Conservation (phyloP, 441 rosid genomes). For the Metrosideros polymorpha region DNA sequence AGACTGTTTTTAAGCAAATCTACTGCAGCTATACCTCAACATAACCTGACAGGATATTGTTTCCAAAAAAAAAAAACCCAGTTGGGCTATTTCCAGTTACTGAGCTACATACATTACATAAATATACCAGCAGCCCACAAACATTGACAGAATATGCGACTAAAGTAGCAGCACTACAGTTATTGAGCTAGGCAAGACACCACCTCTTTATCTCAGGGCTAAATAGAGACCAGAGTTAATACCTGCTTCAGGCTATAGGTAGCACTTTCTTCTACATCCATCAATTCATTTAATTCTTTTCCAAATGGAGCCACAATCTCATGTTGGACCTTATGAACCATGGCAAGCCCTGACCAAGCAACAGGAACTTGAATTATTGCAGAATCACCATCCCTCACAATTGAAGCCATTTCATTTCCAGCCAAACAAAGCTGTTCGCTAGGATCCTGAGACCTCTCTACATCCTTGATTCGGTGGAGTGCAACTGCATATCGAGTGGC, state of each 20-base stretch:
- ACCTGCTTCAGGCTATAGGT: constrained; percentile 83
- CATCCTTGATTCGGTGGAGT: constrained; percentile 81
- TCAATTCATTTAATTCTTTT: constrained; percentile 42
- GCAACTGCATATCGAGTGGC: constrained; percentile 90
- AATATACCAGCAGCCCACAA: not conserved
- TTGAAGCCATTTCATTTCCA: constrained; percentile 96
- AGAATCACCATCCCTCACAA: constrained; percentile 83
- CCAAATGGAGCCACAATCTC: constrained; percentile 84
- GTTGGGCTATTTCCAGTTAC: not conserved
- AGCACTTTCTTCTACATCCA: constrained; percentile 72
- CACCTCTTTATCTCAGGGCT: not conserved
- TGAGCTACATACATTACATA: not conserved
- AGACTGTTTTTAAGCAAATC: not conserved
- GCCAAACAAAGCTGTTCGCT: constrained; percentile 86
- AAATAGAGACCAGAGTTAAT: not conserved
- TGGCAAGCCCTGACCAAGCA: constrained; percentile 94
- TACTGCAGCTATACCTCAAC: not conserved
- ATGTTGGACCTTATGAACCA: constrained; percentile 86
- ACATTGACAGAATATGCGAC: not conserved
- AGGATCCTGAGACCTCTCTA: constrained; percentile 89
- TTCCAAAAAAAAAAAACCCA: not conserved
- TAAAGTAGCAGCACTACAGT: not conserved
- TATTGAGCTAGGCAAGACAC: not conserved
- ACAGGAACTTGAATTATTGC: constrained; percentile 59
- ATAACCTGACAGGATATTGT: not conserved